A percentile compares a stretch with the other conserved stretches of the same genome.
Evolutionary conservation across 73 alveolate genomes (phyloP).

Genomic region (Blepharisma japonicum): DNA sequence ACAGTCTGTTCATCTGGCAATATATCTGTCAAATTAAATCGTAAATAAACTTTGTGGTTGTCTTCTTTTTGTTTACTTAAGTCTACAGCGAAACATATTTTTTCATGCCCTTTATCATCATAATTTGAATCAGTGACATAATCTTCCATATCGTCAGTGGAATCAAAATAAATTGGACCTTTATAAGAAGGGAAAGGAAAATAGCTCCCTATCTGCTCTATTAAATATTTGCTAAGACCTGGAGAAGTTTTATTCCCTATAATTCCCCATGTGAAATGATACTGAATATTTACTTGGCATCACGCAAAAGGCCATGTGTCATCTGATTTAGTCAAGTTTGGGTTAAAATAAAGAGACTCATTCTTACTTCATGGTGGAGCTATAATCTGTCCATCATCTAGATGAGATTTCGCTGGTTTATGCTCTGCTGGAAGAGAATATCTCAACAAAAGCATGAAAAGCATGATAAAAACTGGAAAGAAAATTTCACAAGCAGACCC

Average conservation of each 20-base stretch:
- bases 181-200: not conserved
- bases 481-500: conserved; percentile 65
- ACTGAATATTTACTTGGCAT: not conserved
- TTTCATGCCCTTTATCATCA: not conserved
- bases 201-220: not conserved
- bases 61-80: not conserved
- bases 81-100: conserved; percentile 17
- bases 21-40: not conserved
- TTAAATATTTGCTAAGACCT: not conserved
- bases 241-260: not conserved
- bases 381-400: not conserved
- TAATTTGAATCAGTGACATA: conserved; percentile 1
- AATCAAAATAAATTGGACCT: not conserved
- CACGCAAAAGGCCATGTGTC: conserved; percentile 3
- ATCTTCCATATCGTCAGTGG: not conserved
- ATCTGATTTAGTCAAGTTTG: not conserved
- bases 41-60: not conserved
- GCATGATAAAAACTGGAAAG: conserved; percentile 66
- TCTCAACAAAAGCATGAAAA: not conserved
- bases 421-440: not conserved
- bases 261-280: conserved; percentile 16
- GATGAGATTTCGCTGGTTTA: conserved; percentile 1
- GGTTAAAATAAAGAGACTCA: not conserved
- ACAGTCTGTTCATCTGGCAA: conserved; percentile 10
- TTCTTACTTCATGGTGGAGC: not conserved